phyloP scores from a whole-genome alignment of 176 grass and related monocot species.

The Ensete ventricosum region DNA sequence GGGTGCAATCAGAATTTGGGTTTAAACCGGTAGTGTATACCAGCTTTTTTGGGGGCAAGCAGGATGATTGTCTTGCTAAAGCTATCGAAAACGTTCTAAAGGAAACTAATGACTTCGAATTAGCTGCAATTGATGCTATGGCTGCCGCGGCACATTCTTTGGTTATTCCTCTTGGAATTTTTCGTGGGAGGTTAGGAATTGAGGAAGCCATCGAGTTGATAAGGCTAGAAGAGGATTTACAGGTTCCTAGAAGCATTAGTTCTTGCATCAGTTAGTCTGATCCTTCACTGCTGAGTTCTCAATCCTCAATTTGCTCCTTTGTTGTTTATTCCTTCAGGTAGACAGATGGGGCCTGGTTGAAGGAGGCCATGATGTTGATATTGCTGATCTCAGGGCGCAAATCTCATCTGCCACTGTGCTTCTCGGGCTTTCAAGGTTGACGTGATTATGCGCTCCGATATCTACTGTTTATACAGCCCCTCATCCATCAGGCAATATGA shows the following conservation, averaged over 20 bases:
- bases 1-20: constrained; percentile 75
- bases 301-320: neutral
- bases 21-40: constrained; percentile 59
- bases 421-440: constrained; percentile 44
- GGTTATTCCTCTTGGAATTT: constrained; percentile 79
- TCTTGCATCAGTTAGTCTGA: neutral
- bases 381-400: constrained; percentile 84
- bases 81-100: constrained; percentile 52
- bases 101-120: constrained; percentile 53
- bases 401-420: constrained; percentile 78
- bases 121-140: constrained; percentile 93
- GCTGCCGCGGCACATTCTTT: constrained; percentile 78
- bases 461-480: neutral
- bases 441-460: constrained; percentile 10
- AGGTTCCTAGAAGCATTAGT: constrained; percentile 36
- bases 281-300: neutral
- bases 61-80: constrained; percentile 50
- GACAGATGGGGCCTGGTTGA: constrained; percentile 95
- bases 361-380: constrained; percentile 95
- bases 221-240: constrained; percentile 88
- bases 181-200: constrained; percentile 49
- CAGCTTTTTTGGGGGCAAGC: constrained; percentile 74
- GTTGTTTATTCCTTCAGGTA: constrained; percentile 34
- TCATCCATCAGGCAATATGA: no score
- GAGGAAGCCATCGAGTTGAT: constrained; percentile 85